Percentiles rank a stretch among this genome's conserved stretches.
Evolutionary conservation across 441 rosid genomes (phyloP).

Genomic region (Metrosideros polymorpha): DNA sequence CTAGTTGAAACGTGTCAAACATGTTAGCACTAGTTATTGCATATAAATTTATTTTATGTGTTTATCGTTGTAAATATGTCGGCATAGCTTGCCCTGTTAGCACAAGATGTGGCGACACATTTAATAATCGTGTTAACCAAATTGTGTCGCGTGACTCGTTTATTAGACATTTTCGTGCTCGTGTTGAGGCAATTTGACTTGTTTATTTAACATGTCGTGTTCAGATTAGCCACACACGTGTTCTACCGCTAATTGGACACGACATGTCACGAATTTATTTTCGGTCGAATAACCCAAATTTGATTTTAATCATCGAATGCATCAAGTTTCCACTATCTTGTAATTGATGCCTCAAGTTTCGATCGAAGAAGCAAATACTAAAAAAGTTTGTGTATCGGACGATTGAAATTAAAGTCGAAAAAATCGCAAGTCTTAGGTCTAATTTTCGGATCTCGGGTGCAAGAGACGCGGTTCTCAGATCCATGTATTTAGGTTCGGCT

Average conservation of each 20-base stretch:
- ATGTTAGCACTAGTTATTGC: fast-evolving
- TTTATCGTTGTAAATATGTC: neutral
- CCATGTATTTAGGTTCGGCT: neutral
- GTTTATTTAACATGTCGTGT: neutral
- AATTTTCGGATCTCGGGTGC: neutral
- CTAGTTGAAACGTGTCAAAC: neutral
- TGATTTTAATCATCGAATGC: neutral
- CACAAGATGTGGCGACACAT: neutral
- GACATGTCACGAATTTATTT: fast-evolving
- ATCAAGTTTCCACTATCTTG: neutral
- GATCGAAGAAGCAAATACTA: neutral
- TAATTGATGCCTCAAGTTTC: neutral
- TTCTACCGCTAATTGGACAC: fast-evolving
- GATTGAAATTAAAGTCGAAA: neutral
- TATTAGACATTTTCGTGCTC: neutral
- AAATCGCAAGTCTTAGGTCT: neutral
- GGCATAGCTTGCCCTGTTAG: neutral
- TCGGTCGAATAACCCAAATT: fast-evolving
- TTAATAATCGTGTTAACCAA: neutral
- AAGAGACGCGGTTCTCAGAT: neutral
- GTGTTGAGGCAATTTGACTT: neutral
- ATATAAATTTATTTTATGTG: neutral
- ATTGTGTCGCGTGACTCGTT: neutral
- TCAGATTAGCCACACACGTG: neutral
- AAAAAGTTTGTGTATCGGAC: neutral